phyloP scores from a whole-genome alignment of 805 yeast species.

The Candida ulmi region DNA sequence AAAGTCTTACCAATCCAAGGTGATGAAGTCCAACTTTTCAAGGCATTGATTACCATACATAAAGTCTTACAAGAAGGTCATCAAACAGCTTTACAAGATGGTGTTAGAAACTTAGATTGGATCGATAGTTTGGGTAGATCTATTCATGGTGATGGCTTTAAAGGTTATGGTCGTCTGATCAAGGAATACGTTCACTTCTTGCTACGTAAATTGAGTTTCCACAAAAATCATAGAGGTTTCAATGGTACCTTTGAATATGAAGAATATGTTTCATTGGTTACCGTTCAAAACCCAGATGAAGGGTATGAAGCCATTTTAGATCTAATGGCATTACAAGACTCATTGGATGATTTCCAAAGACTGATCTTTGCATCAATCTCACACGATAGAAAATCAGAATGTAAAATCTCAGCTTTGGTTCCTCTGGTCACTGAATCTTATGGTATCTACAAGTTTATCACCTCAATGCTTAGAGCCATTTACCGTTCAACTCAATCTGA shows the following conservation, averaged over 20 bases:
- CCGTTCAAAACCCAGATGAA: slow-evolving; percentile 90
- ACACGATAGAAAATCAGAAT: slow-evolving; percentile 57
- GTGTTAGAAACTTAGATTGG: slow-evolving; percentile 73
- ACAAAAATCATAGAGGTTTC: slow-evolving; percentile 78
- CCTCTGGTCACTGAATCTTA: slow-evolving; percentile 89
- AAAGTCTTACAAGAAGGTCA: slow-evolving; percentile 99
- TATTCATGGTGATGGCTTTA: slow-evolving; percentile 32
- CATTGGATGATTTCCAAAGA: slow-evolving; percentile 71
- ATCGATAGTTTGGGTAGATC: slow-evolving; percentile 64
- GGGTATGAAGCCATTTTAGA: slow-evolving; percentile 89
- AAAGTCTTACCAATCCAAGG: slow-evolving; percentile 74
- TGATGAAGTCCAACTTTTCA: slow-evolving; percentile 81
- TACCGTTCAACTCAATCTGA: slow-evolving; percentile 65
- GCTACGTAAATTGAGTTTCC: slow-evolving; percentile 73
- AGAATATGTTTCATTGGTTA: slow-evolving; percentile 82
- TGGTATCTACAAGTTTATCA: slow-evolving; percentile 85
- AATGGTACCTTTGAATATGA: slow-evolving; percentile 95
- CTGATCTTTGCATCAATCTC: slow-evolving; percentile 68
- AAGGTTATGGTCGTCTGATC: slow-evolving; percentile 66
- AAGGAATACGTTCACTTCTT: slow-evolving; percentile 70
- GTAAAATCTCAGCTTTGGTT: slow-evolving; percentile 80
- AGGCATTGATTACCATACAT: slow-evolving; percentile 79
- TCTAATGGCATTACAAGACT: slow-evolving; percentile 79
- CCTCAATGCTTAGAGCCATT: slow-evolving; percentile 88
- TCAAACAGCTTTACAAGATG: slow-evolving; percentile 75